Evolutionary conservation across 208 protist species (phyloP).

Genomic region (Phytomonas sp.): DNA sequence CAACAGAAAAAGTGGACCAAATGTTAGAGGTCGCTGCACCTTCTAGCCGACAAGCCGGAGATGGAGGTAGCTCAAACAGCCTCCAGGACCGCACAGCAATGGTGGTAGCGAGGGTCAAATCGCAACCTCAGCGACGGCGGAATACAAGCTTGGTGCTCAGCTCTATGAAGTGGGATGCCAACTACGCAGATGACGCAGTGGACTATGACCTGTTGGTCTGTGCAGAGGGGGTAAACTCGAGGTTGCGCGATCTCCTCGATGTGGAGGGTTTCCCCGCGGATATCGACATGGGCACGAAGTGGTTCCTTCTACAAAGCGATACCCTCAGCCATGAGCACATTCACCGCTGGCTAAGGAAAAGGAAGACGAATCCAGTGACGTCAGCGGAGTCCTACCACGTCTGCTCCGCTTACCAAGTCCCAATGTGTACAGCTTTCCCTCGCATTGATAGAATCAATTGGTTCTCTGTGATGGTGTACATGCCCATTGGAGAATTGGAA

Average conservation of each 20-base stretch:
- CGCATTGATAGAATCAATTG: constrained; percentile 35
- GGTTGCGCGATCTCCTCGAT: constrained; percentile 70
- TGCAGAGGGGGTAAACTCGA: constrained; percentile 75
- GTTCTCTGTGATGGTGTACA: constrained; percentile 84
- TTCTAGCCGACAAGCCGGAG: background rate
- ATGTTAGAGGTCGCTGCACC: background rate
- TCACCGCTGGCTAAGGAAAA: constrained; percentile 78
- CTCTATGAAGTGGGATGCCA: constrained; percentile 56
- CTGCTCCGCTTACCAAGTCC: constrained; percentile 41
- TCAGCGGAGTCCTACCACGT: constrained; percentile 35
- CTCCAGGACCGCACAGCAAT: constrained; percentile 6
- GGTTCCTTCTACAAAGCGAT: constrained; percentile 52
- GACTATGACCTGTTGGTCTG: constrained; percentile 80
- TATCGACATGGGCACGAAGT: constrained; percentile 60
- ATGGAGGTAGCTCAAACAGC: background rate
- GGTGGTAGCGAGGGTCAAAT: constrained; percentile 10
- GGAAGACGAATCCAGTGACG: constrained; percentile 21
- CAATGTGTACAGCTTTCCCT: constrained; percentile 69
- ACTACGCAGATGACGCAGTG: constrained; percentile 57
- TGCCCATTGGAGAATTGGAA: constrained; percentile 43
- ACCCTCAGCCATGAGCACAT: constrained; percentile 51
- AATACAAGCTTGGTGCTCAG: constrained; percentile 75
- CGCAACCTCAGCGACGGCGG: constrained; percentile 10
- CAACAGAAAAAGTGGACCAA: constrained; percentile 2
- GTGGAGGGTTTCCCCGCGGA: constrained; percentile 79